Evolutionary conservation across 768 basidiomycete genomes (phyloP), one percentile per base, ranked within the genome.

Genomic region (Mycena leptocephala): DNA sequence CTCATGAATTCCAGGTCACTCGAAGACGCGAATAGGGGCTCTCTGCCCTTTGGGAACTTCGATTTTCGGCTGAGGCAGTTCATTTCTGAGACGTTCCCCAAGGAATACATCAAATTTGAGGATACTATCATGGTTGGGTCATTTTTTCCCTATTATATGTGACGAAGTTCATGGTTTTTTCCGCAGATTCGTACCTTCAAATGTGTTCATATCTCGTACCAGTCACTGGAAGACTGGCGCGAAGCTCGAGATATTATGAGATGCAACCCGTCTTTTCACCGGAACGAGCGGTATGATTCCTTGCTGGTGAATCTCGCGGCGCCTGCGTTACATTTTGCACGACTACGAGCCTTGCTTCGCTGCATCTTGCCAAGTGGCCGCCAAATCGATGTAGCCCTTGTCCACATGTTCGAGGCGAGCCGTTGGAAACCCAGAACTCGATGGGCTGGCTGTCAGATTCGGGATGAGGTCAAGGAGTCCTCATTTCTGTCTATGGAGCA

Each of bases 381-480:
- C 0, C 35, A 55, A 18, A n/a, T 65, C 16, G 75, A 80, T 55
- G 33, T 76, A 11, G 77, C 71, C 7, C 30, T 78, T n/a, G 68
- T 71, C 9, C 65, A 37, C 26, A 72, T 72, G 70, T 76, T 76
- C 24, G 37, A 64, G 16, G 3, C 8, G 24, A 75, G 59, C 59
- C 53, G 59, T 6, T 79, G 78, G 77, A 75, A 58, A 37, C 74
- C 74, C 8, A 62, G 68, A 41, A 78, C 77, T n/a, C 39, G 18
- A 2, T 79, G 74, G 77, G 58, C 43, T 6, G 75, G 75, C 18
- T 71, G 63, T 58, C 56, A 72, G n/a, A 65, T 76, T 13, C 66
- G 46, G n/a, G 70, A 79, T 24, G 77, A 79, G 65, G 26, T 10
- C 3, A 75, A 61, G 35, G 33, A 70, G n/a, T 51, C 20, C 35